phyloP scores from a whole-genome alignment of 2,329 filamentous ascomycete genomes.

The Didymella pinodella region DNA sequence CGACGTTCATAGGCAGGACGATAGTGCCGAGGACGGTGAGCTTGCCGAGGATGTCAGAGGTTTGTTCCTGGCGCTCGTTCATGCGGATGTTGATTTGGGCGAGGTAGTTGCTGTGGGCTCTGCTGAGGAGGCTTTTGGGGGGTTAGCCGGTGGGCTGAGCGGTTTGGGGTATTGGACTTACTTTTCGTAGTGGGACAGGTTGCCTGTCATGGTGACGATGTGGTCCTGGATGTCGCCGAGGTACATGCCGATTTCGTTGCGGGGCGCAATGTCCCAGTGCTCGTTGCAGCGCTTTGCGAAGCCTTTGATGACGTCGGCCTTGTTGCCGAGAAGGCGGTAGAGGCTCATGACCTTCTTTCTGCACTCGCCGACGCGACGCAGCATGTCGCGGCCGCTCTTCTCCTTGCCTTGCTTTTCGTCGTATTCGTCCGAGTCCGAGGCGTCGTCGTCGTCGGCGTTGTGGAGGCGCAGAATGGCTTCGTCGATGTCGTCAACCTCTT shows the following conservation, averaged over 20 bases:
- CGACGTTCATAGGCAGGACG: constrained; percentile 98
- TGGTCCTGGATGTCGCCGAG: constrained; percentile 98
- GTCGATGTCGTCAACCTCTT: constrained; percentile 97
- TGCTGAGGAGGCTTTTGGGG: constrained; percentile 77
- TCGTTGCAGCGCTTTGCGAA: constrained; percentile 99
- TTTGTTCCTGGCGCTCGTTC: constrained; percentile 97
- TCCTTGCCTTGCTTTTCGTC: constrained; percentile 49
- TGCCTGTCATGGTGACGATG: constrained; percentile 98
- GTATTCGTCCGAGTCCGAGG: constrained; percentile 42
- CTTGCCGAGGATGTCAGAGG: constrained; percentile 91
- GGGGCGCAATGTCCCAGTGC: constrained; percentile 93
- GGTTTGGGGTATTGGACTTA: constrained; percentile 55
- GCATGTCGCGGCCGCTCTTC: constrained; percentile 75
- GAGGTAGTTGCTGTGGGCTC: constrained; percentile 96
- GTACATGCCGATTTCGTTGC: constrained; percentile 96
- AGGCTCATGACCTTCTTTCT: constrained; percentile 97
- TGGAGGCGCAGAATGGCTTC: constrained; percentile 88
- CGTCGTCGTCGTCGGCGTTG: constrained; percentile 61
- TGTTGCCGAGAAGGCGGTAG: constrained; percentile 91
- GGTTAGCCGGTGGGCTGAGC: too few relatives aligned
- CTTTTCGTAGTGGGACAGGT: constrained; percentile 96
- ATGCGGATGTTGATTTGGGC: constrained; percentile 99
- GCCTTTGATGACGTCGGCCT: constrained; percentile 98
- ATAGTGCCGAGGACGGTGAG: constrained; percentile 96
- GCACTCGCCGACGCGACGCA: constrained; percentile 89